Evolutionary conservation across 1,284 basidiomycete species (phyloP).

Genomic region (Sanghuangporus weigelae): DNA sequence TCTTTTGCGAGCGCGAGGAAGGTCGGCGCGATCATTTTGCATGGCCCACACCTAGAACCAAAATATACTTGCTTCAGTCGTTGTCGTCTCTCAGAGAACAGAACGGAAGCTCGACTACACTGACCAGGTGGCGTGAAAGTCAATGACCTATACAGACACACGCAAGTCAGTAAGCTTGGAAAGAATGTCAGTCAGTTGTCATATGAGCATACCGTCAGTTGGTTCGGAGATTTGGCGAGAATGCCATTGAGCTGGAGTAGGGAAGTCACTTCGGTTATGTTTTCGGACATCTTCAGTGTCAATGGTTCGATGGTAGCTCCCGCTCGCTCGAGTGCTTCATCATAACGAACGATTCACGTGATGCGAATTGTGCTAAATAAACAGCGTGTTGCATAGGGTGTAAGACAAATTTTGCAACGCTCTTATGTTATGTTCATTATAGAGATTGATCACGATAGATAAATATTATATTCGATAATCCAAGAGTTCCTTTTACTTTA

Average conservation of each 20-base stretch:
- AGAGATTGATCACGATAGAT: background rate
- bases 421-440: background rate
- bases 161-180: background rate
- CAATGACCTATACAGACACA: slow-evolving; percentile 56
- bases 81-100: background rate
- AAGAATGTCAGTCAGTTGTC: background rate
- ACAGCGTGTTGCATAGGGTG: background rate
- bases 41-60: slow-evolving; percentile 70
- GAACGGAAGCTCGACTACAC: slow-evolving; percentile 13
- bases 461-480: background rate
- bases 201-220: slow-evolving; percentile 50
- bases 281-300: background rate
- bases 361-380: background rate
- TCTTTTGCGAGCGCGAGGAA: slow-evolving; percentile 65
- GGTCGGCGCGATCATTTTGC: slow-evolving; percentile 69
- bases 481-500: background rate
- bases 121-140: slow-evolving; percentile 78
- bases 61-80: background rate
- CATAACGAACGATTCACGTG: background rate
- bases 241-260: slow-evolving; percentile 47
- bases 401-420: background rate
- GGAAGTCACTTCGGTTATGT: slow-evolving; percentile 4
- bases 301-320: background rate
- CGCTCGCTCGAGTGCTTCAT: background rate
- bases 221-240: slow-evolving; percentile 53